These are phyloP conservation scores for Hypoxylon sp. DNA, from an alignment of 2,329 filamentous ascomycete genomes.

Conservation along the genomic window DNA sequence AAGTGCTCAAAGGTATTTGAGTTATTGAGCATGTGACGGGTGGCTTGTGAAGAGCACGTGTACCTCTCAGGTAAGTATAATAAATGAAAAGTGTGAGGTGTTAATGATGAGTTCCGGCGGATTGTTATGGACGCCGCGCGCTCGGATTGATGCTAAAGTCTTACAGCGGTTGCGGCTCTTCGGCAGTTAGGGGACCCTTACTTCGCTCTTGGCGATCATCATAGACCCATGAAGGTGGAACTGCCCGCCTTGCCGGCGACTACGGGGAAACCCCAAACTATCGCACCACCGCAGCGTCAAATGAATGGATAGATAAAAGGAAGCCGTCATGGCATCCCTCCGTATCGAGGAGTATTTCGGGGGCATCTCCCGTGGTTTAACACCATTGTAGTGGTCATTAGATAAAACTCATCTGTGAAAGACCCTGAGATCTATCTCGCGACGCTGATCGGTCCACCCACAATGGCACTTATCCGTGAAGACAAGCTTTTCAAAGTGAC, in stretches of 20 bases:
- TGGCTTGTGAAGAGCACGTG: not conserved
- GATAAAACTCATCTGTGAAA: constrained; percentile 15
- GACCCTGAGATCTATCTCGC: constrained; percentile 3
- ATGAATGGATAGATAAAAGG: constrained; percentile 3
- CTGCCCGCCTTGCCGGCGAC: not conserved
- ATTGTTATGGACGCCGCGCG: not conserved
- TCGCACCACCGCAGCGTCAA: constrained; percentile 6
- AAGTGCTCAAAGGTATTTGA: not conserved
- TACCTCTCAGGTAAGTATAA: not conserved
- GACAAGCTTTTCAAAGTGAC: constrained; percentile 24
- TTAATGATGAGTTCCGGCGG: constrained; percentile 12
- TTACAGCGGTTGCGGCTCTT: constrained; percentile 12
- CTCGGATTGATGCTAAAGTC: constrained; percentile 23
- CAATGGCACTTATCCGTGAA: constrained; percentile 24
- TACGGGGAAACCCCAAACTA: constrained; percentile 3
- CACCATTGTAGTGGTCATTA: not conserved
- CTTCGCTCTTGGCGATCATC: constrained; percentile 22
- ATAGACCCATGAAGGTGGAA: constrained; percentile 6
- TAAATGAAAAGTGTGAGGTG: constrained; percentile 1
- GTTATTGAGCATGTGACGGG: not conserved
- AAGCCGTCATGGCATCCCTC: constrained; percentile 1
- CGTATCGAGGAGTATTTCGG: not conserved
- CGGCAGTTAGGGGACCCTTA: constrained; percentile 8
- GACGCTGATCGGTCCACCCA: constrained; percentile 13
- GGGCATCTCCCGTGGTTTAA: constrained; percentile 4